phyloP scores from a whole-genome alignment of 805 yeast genomes.

The Yarrowia keelungensis region DNA sequence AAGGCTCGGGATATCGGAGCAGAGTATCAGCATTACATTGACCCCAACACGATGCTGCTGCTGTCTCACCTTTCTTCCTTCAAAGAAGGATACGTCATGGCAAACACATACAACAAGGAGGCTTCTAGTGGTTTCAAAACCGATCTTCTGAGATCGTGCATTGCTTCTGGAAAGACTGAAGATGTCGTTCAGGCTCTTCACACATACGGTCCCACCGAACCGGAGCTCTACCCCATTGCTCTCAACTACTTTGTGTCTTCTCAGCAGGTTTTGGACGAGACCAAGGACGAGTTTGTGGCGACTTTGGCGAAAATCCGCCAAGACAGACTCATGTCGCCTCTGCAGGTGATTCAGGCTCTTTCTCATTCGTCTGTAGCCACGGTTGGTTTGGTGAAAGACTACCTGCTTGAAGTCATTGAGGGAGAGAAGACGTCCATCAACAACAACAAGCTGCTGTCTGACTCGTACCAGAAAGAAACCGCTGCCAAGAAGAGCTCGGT shows the following conservation, averaged over 20 bases:
- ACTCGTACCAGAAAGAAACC: slow-evolving; percentile 73
- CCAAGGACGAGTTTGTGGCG: slow-evolving; percentile 60
- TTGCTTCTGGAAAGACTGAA: slow-evolving; percentile 62
- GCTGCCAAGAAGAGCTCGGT: slow-evolving; percentile 61
- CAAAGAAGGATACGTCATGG: slow-evolving; percentile 46
- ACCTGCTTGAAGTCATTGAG: slow-evolving; percentile 66
- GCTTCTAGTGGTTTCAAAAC: slow-evolving; percentile 55
- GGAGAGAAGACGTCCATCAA: slow-evolving; percentile 67
- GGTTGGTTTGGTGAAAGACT: slow-evolving; percentile 74
- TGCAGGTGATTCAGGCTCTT: slow-evolving; percentile 76
- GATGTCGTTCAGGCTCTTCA: slow-evolving; percentile 65
- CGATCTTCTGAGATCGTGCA: slow-evolving; percentile 70
- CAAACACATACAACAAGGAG: slow-evolving; percentile 46
- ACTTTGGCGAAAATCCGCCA: slow-evolving; percentile 63
- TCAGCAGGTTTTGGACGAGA: slow-evolving; percentile 57
- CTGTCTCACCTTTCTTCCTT: slow-evolving; percentile 59
- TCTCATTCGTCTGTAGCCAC: slow-evolving; percentile 68
- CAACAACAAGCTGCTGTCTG: slow-evolving; percentile 70
- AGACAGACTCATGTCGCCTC: slow-evolving; percentile 66
- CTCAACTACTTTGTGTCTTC: slow-evolving; percentile 67
- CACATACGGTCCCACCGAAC: slow-evolving; percentile 66
- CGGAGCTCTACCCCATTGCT: slow-evolving; percentile 70
- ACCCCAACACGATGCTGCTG: slow-evolving; percentile 61
- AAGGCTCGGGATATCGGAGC: slow-evolving; percentile 66
- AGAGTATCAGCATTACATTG: slow-evolving; percentile 59